phyloP scores from a whole-genome alignment of 306 rosid species.

The Cucumis sativus region Cucumber_9930_V3 NC_026657.2:36270501-36271000 shows the following conservation, averaged over 20 bases:
- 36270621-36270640: no score
- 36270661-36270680: background rate
- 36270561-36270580: no score
- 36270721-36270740: slow-evolving; percentile 28
- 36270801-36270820: slow-evolving; percentile 38
- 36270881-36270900: background rate
- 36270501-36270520: background rate
- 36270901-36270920: background rate
- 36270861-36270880: slow-evolving; percentile 28
- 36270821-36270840: slow-evolving; percentile 36
- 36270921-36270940: background rate
- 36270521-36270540: no score
- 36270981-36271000: background rate
- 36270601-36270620: no score
- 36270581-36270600: no score
- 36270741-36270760: slow-evolving; percentile 7
- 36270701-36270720: slow-evolving; percentile 19
- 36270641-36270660: background rate
- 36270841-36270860: slow-evolving; percentile 33
- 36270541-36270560: no score
- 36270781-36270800: slow-evolving; percentile 28
- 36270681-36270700: background rate
- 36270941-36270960: background rate
- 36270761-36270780: slow-evolving; percentile 23
- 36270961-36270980: no score